Evolutionary conservation across 2,329 filamentous ascomycete species (phyloP).

Genomic region (Periconia macrospinosa): DNA sequence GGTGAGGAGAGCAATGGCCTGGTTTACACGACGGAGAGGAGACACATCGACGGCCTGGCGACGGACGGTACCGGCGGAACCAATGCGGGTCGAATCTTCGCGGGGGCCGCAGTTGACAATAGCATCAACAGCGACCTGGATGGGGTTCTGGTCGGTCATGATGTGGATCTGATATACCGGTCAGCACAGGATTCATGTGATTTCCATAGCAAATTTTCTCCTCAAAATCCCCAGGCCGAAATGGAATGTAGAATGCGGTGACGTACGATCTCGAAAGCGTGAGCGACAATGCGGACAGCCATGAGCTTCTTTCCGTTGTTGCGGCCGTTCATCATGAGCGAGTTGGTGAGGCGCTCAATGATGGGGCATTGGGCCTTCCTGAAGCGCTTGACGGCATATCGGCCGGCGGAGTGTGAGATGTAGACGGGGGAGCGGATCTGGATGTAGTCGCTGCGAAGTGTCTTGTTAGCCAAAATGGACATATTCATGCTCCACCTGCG

Average conservation of each 20-base stretch:
- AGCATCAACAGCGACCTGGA: slow-evolving; percentile 98
- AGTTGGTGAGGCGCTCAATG: slow-evolving; percentile 99
- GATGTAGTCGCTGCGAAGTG: slow-evolving; percentile 85
- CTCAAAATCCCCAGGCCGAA: not conserved
- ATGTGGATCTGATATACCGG: slow-evolving; percentile 81
- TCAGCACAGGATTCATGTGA: slow-evolving; percentile 3
- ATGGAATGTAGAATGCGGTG: not conserved
- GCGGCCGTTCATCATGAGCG: slow-evolving; percentile 99
- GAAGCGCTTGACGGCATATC: slow-evolving; percentile 99
- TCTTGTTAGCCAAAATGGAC: slow-evolving; percentile 35
- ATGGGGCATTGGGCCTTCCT: slow-evolving; percentile 99
- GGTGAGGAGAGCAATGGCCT: slow-evolving; percentile 98
- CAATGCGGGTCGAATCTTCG: slow-evolving; percentile 99
- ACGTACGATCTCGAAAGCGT: slow-evolving; percentile 99
- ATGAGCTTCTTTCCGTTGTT: slow-evolving; percentile 99
- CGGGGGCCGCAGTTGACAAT: slow-evolving; percentile 99
- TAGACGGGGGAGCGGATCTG: slow-evolving; percentile 99
- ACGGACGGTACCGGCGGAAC: slow-evolving; percentile 98
- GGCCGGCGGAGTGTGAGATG: slow-evolving; percentile 97
- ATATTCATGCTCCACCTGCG: slow-evolving; percentile 11
- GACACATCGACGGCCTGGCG: slow-evolving; percentile 99
- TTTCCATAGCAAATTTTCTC: not conserved
- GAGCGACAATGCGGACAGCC: slow-evolving; percentile 98
- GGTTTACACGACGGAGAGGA: slow-evolving; percentile 98
- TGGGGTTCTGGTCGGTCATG: slow-evolving; percentile 99